Conservation (phyloP, 2,329 filamentous ascomycete species). For the Monosporascus ibericus region DNA sequence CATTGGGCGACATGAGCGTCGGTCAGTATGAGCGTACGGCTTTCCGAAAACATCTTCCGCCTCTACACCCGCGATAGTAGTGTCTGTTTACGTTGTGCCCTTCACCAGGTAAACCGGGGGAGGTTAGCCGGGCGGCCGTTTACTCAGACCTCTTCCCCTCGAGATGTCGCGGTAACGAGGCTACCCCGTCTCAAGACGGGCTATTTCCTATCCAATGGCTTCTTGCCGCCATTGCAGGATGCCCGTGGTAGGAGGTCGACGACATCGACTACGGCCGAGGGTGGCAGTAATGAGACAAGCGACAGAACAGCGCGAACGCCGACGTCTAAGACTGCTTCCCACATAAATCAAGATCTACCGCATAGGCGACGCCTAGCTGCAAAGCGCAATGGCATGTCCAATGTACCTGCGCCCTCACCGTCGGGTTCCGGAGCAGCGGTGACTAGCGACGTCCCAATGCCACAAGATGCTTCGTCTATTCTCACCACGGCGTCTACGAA, state of each 20-base stretch:
- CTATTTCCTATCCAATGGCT: slow-evolving; percentile 25
- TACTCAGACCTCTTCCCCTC: slow-evolving; percentile 9
- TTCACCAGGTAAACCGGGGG: slow-evolving; percentile 8
- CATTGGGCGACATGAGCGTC: slow-evolving; percentile 20
- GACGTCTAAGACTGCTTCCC: slow-evolving; percentile 3
- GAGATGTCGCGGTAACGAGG: slow-evolving; percentile 6
- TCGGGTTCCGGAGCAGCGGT: slow-evolving; percentile 1
- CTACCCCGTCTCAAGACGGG: slow-evolving; percentile 17
- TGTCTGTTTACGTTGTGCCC: slow-evolving; percentile 22
- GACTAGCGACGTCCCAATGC: slow-evolving; percentile 26
- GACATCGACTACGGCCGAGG: background rate
- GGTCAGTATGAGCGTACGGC: slow-evolving; percentile 27
- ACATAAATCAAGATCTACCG: slow-evolving; percentile 15
- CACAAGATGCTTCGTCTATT: slow-evolving; percentile 48
- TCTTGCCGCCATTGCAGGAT: slow-evolving; percentile 6
- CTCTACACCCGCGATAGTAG: slow-evolving; percentile 16
- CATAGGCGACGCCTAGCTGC: slow-evolving; percentile 21
- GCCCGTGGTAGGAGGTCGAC: background rate
- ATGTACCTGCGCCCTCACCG: background rate
- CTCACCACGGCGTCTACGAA: slow-evolving; percentile 47
- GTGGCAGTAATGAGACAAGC: background rate
- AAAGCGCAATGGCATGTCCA: slow-evolving; percentile 10
- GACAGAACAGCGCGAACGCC: slow-evolving; percentile 2
- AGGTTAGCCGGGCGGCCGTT: slow-evolving; percentile 11
- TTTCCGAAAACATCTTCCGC: slow-evolving; percentile 21